Conservation (phyloP, 2,329 filamentous ascomycete genomes). For the Alternaria sp. region DNA sequence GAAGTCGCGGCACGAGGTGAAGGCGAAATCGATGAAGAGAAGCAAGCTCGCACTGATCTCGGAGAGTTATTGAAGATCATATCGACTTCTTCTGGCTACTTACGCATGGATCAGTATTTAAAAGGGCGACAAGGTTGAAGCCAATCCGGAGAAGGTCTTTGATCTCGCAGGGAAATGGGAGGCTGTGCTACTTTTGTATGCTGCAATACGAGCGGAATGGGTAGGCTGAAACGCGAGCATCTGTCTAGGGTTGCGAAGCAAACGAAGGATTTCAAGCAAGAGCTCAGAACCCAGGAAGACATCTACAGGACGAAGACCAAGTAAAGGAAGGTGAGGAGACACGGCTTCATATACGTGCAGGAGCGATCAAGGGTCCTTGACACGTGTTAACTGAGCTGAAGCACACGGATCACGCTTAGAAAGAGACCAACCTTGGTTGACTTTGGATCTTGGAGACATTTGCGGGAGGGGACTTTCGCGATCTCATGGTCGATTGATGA, state of each 20-base stretch:
- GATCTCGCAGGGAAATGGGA: neutral
- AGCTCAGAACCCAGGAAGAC: too few relatives aligned
- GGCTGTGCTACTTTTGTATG: neutral
- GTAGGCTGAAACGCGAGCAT: too few relatives aligned
- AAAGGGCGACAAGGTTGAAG: neutral
- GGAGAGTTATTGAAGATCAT: neutral
- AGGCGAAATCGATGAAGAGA: too few relatives aligned
- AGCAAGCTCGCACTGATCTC: neutral
- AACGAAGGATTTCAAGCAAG: too few relatives aligned
- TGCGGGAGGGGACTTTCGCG: neutral
- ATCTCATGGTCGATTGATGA: slow-evolving; percentile 1
- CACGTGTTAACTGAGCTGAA: slow-evolving; percentile 2
- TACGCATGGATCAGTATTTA: neutral
- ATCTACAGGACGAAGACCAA: too few relatives aligned
- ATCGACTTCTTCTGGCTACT: neutral
- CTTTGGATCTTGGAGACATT: neutral
- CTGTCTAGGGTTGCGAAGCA: too few relatives aligned
- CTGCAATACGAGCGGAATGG: too few relatives aligned
- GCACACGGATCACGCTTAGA: neutral
- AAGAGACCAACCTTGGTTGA: slow-evolving; percentile 9
- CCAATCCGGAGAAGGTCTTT: neutral
- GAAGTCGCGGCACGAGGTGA: too few relatives aligned
- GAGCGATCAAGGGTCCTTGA: neutral
- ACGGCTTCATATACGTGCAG: neutral
- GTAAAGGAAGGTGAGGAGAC: too few relatives aligned